Evolutionary conservation across 2,329 filamentous ascomycete species (phyloP), one percentile per base, ranked within the genome.

Genomic region (Claviceps spartinae): DNA sequence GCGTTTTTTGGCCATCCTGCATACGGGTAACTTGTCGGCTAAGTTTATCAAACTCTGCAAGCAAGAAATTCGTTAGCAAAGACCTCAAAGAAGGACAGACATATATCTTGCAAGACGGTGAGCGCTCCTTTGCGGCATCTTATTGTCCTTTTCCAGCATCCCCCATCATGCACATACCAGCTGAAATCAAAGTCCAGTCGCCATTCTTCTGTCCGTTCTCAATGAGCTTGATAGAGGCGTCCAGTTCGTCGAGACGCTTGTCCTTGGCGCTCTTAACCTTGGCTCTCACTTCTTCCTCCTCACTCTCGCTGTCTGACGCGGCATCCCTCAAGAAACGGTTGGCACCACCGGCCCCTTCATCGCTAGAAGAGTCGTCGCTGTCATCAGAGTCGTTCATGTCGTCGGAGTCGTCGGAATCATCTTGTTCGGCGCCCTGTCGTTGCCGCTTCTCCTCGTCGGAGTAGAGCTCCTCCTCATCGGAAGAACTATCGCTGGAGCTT

Each of bases 121-220:
- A n/a, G 18, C 40, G 37, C 16, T 16, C 16, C 5, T 26, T 14
- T 34, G 24, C 5, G 18, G 7, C 4, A 20, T 47, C 20, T 18
- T 22, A 9, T 18, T 18, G 37, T 14, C 18, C 16, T n/a, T 42
- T 49, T 42, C 7, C 42, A 45, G 41, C 34, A 38, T 26, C n/a
- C 13, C 36, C 8, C 30, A 34, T 14, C 6, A 24, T 49, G 58
- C 46, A 64, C 83, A 63, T 79, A 94, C 90, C 89, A 65, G 81
- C 79, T 56, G 88, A 87, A 60, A 97, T 94, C 57, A 91, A 83
- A 59, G 85, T 86, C 93, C 93, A 98, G 72, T 98, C 93, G 65
- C 87, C 89, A 65, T 97, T 98, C 78, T 95, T 97, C 71, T 93
- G 79, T 56, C 88, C 90, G 73, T 98, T 98, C 67, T 97, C 90